phyloP scores from a whole-genome alignment of 345 rosid genomes.

The Citropsis articulata region DNA sequence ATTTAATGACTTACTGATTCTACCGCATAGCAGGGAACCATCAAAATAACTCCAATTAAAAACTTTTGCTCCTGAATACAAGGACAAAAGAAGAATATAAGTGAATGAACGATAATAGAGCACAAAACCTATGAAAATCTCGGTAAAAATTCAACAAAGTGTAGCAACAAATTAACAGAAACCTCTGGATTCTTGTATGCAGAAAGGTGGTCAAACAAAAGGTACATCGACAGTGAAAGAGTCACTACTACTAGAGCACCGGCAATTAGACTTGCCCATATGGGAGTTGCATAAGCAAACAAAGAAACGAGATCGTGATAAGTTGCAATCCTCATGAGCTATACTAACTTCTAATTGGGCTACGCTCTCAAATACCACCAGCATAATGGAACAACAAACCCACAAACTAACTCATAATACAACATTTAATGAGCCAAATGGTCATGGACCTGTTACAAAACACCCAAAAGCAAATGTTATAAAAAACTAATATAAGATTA shows the following conservation, averaged over 20 bases:
- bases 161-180: background rate
- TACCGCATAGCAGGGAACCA: conserved; percentile 95
- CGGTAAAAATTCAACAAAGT: background rate
- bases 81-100: background rate
- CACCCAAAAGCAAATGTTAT: background rate
- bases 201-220: conserved; percentile 89
- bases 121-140: background rate
- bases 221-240: conserved; percentile 71
- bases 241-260: conserved; percentile 53
- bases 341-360: conserved; percentile 11
- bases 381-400: conserved; percentile 28
- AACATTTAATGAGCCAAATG: background rate
- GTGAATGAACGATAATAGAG: background rate
- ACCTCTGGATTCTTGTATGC: conserved; percentile 99
- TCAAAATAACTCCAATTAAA: conserved; percentile 91
- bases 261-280: conserved; percentile 73
- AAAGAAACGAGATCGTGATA: background rate
- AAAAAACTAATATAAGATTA: background rate
- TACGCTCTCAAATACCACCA: conserved; percentile 17
- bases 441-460: background rate
- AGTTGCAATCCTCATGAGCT: conserved; percentile 15
- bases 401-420: conserved; percentile 5
- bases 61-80: conserved; percentile 84
- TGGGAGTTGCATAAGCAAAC: conserved; percentile 48
- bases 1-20: conserved; percentile 70